phyloP scores from a whole-genome alignment of 2,329 filamentous ascomycete genomes.

The Epichloe amarillans region DNA sequence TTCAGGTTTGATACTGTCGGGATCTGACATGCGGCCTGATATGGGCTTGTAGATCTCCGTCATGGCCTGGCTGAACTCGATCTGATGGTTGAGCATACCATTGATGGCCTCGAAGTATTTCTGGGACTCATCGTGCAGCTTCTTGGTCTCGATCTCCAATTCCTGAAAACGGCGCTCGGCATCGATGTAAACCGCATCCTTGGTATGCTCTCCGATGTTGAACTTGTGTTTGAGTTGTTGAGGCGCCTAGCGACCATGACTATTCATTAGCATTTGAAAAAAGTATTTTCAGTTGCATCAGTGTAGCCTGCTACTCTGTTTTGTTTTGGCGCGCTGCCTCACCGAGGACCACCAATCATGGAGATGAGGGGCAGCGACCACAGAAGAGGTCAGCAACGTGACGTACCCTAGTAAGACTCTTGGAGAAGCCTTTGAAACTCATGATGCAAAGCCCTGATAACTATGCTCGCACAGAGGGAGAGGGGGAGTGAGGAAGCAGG shows the following conservation, averaged over 20 bases:
- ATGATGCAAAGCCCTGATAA: constrained; percentile 33
- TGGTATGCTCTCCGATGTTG: constrained; percentile 90
- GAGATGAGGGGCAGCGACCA: constrained; percentile 19
- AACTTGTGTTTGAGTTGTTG: constrained; percentile 86
- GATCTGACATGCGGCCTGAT: constrained; percentile 88
- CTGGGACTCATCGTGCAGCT: constrained; percentile 88
- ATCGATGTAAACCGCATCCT: constrained; percentile 89
- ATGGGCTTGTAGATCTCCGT: constrained; percentile 97
- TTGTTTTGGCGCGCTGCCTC: background rate
- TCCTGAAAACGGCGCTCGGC: constrained; percentile 89
- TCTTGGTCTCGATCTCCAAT: constrained; percentile 91
- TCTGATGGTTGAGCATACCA: constrained; percentile 93
- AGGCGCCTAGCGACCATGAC: constrained; percentile 47
- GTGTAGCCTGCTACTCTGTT: background rate
- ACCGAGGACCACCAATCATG: background rate
- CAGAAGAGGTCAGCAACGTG: background rate
- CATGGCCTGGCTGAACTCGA: constrained; percentile 94
- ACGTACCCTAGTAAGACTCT: constrained; percentile 72
- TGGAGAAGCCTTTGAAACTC: constrained; percentile 96
- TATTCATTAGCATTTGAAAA: background rate
- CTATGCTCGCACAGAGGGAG: background rate
- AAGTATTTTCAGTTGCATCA: background rate
- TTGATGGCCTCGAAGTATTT: constrained; percentile 98
- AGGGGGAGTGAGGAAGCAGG: background rate
- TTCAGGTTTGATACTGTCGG: constrained; percentile 65